phyloP scores from a whole-genome alignment of 257 asterid genomes.

The Nemophila menziesii region DNA sequence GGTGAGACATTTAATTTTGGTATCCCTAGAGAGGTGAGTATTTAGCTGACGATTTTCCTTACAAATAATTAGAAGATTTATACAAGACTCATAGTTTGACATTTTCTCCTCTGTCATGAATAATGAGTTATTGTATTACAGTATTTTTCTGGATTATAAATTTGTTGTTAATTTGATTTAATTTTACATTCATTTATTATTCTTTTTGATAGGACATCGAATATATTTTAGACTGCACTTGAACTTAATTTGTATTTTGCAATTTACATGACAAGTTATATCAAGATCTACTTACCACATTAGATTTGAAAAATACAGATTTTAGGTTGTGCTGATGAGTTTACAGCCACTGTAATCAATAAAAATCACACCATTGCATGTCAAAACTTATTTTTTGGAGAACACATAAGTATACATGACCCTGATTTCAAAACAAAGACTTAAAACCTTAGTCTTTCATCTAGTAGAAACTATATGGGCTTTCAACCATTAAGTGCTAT shows the following conservation, averaged over 20 bases:
- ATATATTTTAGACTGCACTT: too few relatives aligned
- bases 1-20: not conserved
- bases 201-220: not conserved
- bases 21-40: not conserved
- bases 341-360: not conserved
- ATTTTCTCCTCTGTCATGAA: not conserved
- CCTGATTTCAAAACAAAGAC: not conserved
- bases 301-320: too few relatives aligned
- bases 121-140: not conserved
- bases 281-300: too few relatives aligned
- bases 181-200: too few relatives aligned
- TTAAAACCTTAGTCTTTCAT: not conserved
- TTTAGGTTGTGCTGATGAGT: not conserved
- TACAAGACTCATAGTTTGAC: not conserved
- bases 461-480: not conserved
- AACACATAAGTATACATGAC: not conserved
- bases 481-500: not conserved
- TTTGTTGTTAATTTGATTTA: not conserved
- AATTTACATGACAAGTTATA: too few relatives aligned
- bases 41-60: not conserved
- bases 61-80: not conserved
- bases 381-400: not conserved
- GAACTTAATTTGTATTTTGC: too few relatives aligned
- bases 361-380: not conserved
- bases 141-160: not conserved